A percentile compares a stretch with the other conserved stretches of the same genome.
These are phyloP conservation scores for Pichia kluyveri DNA, from an alignment of 805 yeast genomes.

Conservation along the genomic window DNA sequence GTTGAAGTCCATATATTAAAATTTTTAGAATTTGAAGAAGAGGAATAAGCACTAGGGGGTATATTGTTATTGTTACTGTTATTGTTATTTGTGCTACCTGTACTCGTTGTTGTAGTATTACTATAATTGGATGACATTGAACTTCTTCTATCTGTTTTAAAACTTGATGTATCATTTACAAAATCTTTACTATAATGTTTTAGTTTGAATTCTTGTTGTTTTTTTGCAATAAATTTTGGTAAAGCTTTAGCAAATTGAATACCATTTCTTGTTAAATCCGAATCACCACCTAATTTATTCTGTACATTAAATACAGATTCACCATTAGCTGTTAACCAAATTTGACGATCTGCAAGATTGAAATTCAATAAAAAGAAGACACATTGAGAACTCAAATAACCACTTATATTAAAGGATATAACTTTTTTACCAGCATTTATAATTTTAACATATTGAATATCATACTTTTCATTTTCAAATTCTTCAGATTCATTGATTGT, in stretches of 20 bases:
- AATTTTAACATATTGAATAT: constrained; percentile 53
- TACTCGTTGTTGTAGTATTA: no score
- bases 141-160: constrained; percentile 6
- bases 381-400: constrained; percentile 48
- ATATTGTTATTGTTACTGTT: background rate
- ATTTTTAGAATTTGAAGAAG: constrained; percentile 1
- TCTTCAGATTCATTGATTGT: constrained; percentile 62
- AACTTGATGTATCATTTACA: constrained; percentile 21
- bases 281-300: constrained; percentile 27
- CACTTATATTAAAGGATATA: constrained; percentile 47
- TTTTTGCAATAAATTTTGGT: constrained; percentile 26
- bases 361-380: constrained; percentile 42
- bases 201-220: constrained; percentile 28
- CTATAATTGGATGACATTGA: background rate
- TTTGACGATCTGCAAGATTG: constrained; percentile 28
- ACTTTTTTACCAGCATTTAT: constrained; percentile 54
- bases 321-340: constrained; percentile 29
- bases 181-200: constrained; percentile 25
- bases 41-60: constrained; percentile 1
- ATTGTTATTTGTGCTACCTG: background rate
- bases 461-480: constrained; percentile 34
- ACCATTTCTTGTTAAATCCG: constrained; percentile 22
- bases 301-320: constrained; percentile 22
- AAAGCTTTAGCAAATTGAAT: constrained; percentile 26
- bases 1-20: constrained; percentile 30